Base-by-base conservation (phyloP, 148 eudicot species). In the Salicornia ramosissima region DNA sequence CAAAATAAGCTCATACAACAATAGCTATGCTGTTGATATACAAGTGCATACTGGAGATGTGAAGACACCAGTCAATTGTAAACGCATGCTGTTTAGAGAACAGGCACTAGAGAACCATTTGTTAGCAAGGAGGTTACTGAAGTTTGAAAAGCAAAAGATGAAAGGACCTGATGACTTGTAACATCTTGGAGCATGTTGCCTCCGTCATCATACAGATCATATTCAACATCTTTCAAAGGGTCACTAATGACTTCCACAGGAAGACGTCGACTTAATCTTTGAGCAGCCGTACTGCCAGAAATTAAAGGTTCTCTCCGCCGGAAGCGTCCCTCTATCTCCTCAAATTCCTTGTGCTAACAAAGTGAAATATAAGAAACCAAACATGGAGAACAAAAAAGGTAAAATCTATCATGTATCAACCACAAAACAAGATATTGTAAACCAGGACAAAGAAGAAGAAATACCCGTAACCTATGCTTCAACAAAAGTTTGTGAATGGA, bases 181-280 rank as follows among this genome's bases (percentile, higher is more conserved):
- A 73, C 80, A 68, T 86, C 96, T 42, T 78, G 83, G 28, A 78
- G 80, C 70, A 74, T 42, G 83, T 84, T 92, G 72, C 75, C 65
- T 47, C 85, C 83, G 49, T 87, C 92, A 19, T 80, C 90, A 67
- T 76, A 79, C 43, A 83, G 86, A 58, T 83, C 97, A 82, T 86
- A 84, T 51, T 95, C 97, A 64, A 73, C 78, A 83, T 89, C 96
- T 81, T 83, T 87, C 36, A 89, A 67, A 68, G 97, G 99, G 71
- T 91, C 99, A 81, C 87, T 85, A 34, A 91, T 89, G 64, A 91
- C 93, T 75, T 89, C 99, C 70, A 88, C 88, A 46, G 97, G 91
- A 75, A 81, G 79, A 12, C 80, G 81, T 51, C 88, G 85, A 78
- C 83, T 88, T 70, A 84, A 79, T 79, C 84, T 82, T 79, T 91